These are phyloP conservation scores for Peterozyma xylosa DNA, from an alignment of 805 yeast genomes.

Conservation along the genomic window DNA sequence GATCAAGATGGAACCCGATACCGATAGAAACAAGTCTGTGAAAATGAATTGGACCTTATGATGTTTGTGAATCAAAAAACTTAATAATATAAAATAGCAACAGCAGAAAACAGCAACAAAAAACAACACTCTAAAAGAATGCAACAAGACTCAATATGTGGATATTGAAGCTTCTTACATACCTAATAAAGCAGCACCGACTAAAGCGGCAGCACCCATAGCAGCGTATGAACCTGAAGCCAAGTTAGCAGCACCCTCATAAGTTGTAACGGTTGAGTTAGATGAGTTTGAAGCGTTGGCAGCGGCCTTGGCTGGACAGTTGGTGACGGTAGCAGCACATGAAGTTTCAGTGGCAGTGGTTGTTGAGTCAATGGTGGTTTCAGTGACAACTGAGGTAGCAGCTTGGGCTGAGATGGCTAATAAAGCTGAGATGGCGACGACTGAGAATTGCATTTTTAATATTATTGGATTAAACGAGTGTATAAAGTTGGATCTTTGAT, in stretches of 20 bases:
- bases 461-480: conserved; percentile 15
- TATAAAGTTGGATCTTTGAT: conserved; percentile 14
- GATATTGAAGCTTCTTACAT: conserved; percentile 13
- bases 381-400: conserved; percentile 26
- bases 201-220: conserved; percentile 23
- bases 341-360: conserved; percentile 39
- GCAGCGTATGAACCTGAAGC: conserved; percentile 19
- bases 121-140: too few species aligned
- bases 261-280: conserved; percentile 21
- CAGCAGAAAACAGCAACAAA: too few species aligned
- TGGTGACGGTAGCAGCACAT: conserved; percentile 36
- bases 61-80: too few species aligned
- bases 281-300: conserved; percentile 16
- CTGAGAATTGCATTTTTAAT: conserved; percentile 38
- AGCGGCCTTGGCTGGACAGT: conserved; percentile 33
- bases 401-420: conserved; percentile 28
- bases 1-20: too few species aligned
- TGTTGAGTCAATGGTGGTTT: conserved; percentile 25
- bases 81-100: too few species aligned
- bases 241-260: conserved; percentile 27
- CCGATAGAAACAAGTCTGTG: too few species aligned
- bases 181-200: conserved; percentile 28
- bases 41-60: too few species aligned
- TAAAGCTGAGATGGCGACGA: conserved; percentile 30
- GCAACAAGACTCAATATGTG: too few species aligned